These are phyloP conservation scores for Trametes sanguinea DNA, from an alignment of 768 basidiomycete genomes.

Conservation along the genomic window DNA sequence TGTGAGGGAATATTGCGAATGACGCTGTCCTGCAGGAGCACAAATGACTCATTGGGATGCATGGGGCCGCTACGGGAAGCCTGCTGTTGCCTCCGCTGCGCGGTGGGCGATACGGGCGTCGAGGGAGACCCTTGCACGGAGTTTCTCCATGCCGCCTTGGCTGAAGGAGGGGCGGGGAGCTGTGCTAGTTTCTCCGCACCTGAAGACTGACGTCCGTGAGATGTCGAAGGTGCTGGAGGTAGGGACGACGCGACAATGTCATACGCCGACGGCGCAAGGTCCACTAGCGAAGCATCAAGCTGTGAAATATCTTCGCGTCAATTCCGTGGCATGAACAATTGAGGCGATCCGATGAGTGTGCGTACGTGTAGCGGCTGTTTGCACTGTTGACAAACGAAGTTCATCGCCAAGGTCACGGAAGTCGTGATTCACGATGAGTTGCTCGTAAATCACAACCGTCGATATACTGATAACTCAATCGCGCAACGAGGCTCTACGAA, in stretches of 20 bases:
- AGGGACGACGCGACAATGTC: slow-evolving; percentile 78
- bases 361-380: slow-evolving; percentile 85
- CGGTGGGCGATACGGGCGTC: slow-evolving; percentile 48
- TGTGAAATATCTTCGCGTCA: slow-evolving; percentile 29
- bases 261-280: slow-evolving; percentile 83
- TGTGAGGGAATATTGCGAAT: slow-evolving; percentile 68
- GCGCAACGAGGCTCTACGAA: too few relatives aligned
- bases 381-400: slow-evolving; percentile 81
- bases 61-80: slow-evolving; percentile 39
- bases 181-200: slow-evolving; percentile 49
- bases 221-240: slow-evolving; percentile 51
- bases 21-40: slow-evolving; percentile 84
- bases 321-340: not conserved
- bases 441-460: not conserved
- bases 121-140: slow-evolving; percentile 43
- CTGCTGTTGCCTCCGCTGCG: slow-evolving; percentile 62
- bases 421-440: not conserved
- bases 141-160: slow-evolving; percentile 65
- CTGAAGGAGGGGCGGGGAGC: slow-evolving; percentile 50
- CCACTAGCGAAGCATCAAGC: slow-evolving; percentile 90
- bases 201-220: slow-evolving; percentile 40
- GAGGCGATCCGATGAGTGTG: not conserved
- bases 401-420: slow-evolving; percentile 34
- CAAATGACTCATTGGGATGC: slow-evolving; percentile 86
- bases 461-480: not conserved